Conservation (phyloP, 192 early-diverging fungal genomes). For the Linnemannia elongata region DNA sequence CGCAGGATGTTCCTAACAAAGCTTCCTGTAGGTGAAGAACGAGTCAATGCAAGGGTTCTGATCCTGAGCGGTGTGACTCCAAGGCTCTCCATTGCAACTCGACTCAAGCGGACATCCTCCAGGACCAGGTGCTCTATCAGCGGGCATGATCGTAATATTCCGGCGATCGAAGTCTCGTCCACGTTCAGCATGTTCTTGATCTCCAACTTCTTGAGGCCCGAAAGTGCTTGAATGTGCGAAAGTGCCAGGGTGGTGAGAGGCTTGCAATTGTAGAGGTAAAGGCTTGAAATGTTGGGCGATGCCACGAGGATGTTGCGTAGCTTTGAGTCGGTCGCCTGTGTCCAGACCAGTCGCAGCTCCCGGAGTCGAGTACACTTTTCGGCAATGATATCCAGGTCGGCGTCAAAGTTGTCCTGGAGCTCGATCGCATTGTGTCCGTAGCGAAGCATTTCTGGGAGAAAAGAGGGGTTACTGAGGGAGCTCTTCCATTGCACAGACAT, state of each 20-base stretch:
- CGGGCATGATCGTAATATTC: constrained; percentile 27
- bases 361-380: constrained; percentile 32
- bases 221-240: constrained; percentile 3
- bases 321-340: constrained; percentile 23
- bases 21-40: constrained; percentile 36
- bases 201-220: constrained; percentile 24
- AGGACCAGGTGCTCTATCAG: constrained; percentile 33
- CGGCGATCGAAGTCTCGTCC: constrained; percentile 20
- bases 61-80: constrained; percentile 19
- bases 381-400: constrained; percentile 41
- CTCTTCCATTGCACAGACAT: constrained; percentile 40
- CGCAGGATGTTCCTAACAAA: constrained; percentile 36
- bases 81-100: constrained; percentile 29
- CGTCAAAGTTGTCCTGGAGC: constrained; percentile 45
- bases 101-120: constrained; percentile 32
- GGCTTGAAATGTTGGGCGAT: constrained; percentile 36
- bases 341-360: constrained; percentile 47
- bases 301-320: constrained; percentile 17
- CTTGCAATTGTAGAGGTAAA: constrained; percentile 40
- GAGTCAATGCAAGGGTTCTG: constrained; percentile 21
- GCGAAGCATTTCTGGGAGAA: constrained; percentile 41
- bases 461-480: constrained; percentile 16
- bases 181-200: constrained; percentile 35
- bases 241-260: constrained; percentile 28
- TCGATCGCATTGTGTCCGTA: constrained; percentile 47